A percentile compares a stretch with the other conserved stretches of the same genome.
These are phyloP conservation scores for Theileria annulata DNA, from an alignment of 169 alveolate genomes.

Conservation along the genomic window DNA sequence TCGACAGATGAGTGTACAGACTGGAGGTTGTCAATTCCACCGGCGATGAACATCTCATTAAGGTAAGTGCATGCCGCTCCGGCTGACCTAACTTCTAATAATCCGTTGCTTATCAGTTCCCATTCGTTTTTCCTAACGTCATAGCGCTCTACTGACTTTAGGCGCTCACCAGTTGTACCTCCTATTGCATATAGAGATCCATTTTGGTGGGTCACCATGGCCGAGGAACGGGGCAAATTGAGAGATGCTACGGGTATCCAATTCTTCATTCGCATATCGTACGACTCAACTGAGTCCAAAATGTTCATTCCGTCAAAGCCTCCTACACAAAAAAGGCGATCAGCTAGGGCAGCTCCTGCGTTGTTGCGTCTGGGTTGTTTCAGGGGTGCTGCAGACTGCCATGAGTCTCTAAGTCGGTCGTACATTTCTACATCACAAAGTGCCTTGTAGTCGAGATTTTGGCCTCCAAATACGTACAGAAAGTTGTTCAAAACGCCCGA, in stretches of 20 bases:
- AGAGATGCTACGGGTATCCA: slow-evolving; percentile 84
- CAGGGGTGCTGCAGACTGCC: slow-evolving; percentile 80
- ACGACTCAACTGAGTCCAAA: slow-evolving; percentile 80
- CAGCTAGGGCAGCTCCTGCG: slow-evolving; percentile 71
- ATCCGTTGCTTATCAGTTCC: slow-evolving; percentile 76
- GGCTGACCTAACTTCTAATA: slow-evolving; percentile 84
- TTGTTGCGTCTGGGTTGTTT: slow-evolving; percentile 82
- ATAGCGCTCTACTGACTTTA: slow-evolving; percentile 82
- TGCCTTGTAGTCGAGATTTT: slow-evolving; percentile 89
- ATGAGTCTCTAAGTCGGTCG: slow-evolving; percentile 83
- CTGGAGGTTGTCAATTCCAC: slow-evolving; percentile 82
- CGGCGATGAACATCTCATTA: slow-evolving; percentile 75
- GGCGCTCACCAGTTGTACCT: slow-evolving; percentile 85
- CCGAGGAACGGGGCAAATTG: slow-evolving; percentile 83
- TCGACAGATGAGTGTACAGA: slow-evolving; percentile 75
- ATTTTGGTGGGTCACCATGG: slow-evolving; percentile 80
- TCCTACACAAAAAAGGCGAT: slow-evolving; percentile 76
- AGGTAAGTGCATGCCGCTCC: slow-evolving; percentile 80
- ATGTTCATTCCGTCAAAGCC: slow-evolving; percentile 83
- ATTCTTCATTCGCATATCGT: slow-evolving; percentile 83
- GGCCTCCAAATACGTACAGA: slow-evolving; percentile 87
- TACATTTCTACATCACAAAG: slow-evolving; percentile 87
- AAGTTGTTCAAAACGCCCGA: slow-evolving; percentile 78
- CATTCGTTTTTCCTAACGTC: slow-evolving; percentile 86
- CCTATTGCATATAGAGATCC: slow-evolving; percentile 79